Conservation (phyloP, 768 basidiomycete species). For the Mycena amicta region DNA sequence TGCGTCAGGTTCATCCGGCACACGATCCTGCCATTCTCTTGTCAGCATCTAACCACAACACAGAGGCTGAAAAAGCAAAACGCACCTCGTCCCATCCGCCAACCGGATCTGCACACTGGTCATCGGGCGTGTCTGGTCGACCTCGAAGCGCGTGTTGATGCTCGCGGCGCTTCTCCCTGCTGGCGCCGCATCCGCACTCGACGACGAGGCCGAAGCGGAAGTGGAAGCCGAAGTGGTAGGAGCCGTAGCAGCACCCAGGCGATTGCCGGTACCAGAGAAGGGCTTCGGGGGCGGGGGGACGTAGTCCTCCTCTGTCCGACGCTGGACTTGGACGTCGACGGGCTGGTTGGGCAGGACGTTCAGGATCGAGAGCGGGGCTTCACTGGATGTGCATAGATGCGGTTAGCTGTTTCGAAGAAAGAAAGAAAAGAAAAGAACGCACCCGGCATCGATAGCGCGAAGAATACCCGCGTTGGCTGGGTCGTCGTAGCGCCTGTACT, state of each 20-base stretch:
- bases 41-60: too few relatives aligned
- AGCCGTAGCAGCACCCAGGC: constrained; percentile 63
- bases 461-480: constrained; percentile 58
- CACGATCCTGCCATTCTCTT: too few relatives aligned
- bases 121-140: constrained; percentile 64
- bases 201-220: constrained; percentile 12
- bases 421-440: not conserved
- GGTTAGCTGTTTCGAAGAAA: not conserved
- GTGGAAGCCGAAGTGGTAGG: constrained; percentile 30
- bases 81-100: constrained; percentile 75
- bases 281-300: constrained; percentile 44
- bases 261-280: constrained; percentile 62
- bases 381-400: constrained; percentile 13
- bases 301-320: constrained; percentile 60
- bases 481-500: constrained; percentile 63
- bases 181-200: constrained; percentile 23
- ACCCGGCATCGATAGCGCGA: constrained; percentile 63
- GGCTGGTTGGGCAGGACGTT: constrained; percentile 62
- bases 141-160: constrained; percentile 53
- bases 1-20: constrained; percentile 76
- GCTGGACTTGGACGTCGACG: constrained; percentile 63
- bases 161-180: constrained; percentile 8
- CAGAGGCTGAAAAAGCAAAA: too few relatives aligned
- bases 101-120: constrained; percentile 76
- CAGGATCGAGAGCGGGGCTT: constrained; percentile 63